These are phyloP conservation scores for Microstegium vimineum DNA, from an alignment of 176 grass and related monocot genomes.

Conservation along the genomic window DNA sequence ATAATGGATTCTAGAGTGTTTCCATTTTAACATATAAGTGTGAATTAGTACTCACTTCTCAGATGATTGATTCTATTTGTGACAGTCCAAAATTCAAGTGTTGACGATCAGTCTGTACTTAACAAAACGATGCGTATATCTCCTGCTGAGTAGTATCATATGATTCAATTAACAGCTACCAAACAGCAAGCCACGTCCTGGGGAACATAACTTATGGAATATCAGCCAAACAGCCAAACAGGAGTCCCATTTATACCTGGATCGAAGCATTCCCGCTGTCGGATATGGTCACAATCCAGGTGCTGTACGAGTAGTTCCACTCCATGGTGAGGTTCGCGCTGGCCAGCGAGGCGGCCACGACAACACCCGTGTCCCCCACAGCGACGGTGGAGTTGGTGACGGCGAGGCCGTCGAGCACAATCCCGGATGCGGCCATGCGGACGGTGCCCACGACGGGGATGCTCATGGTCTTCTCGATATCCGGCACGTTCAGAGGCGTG, in stretches of 20 bases:
- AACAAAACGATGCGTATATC: background rate
- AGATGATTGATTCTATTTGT: background rate
- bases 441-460: constrained; percentile 70
- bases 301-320: constrained; percentile 74
- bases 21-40: background rate
- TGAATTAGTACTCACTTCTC: background rate
- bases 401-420: constrained; percentile 44
- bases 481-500: constrained; percentile 47
- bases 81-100: background rate
- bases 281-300: constrained; percentile 62
- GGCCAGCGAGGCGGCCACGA: constrained; percentile 62
- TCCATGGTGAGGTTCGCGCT: constrained; percentile 66
- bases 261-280: constrained; percentile 74
- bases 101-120: background rate
- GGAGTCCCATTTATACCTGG: constrained; percentile 42
- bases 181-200: background rate
- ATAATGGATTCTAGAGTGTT: background rate
- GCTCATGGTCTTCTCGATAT: constrained; percentile 58
- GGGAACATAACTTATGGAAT: background rate
- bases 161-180: background rate
- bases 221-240: background rate
- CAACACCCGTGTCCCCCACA: constrained; percentile 60
- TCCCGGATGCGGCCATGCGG: constrained; percentile 44
- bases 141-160: background rate
- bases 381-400: constrained; percentile 48